These are phyloP conservation scores for Yamadazyma trypodendri DNA, from an alignment of 1,139 yeast species.

Conservation along the genomic window DNA sequence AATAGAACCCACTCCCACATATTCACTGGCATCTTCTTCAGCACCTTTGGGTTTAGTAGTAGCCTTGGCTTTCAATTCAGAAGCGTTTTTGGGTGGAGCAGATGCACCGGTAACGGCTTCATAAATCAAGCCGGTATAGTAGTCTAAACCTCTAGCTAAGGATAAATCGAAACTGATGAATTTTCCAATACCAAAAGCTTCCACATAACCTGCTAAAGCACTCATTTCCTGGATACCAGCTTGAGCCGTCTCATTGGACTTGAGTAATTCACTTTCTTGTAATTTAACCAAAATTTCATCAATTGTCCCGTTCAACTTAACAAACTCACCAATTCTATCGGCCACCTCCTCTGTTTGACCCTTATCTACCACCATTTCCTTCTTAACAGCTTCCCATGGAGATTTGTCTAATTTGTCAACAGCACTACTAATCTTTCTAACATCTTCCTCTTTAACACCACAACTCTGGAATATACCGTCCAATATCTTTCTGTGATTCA, in stretches of 20 bases:
- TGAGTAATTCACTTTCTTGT: constrained; percentile 54
- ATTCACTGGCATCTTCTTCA: constrained; percentile 92
- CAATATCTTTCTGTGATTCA: constrained; percentile 91
- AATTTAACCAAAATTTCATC: constrained; percentile 63
- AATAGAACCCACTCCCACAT: constrained; percentile 96
- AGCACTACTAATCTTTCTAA: constrained; percentile 88
- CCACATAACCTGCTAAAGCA: constrained; percentile 69
- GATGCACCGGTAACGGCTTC: constrained; percentile 95
- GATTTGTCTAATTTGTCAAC: constrained; percentile 93
- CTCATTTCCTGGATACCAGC: constrained; percentile 81
- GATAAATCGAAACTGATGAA: constrained; percentile 85
- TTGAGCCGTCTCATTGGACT: constrained; percentile 67
- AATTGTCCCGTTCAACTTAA: constrained; percentile 75
- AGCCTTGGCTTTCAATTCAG: constrained; percentile 58
- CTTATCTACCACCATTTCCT: constrained; percentile 90
- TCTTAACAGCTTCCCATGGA: constrained; percentile 92
- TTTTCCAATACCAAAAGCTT: constrained; percentile 69
- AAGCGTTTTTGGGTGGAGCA: constrained; percentile 86
- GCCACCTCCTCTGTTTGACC: constrained; percentile 89
- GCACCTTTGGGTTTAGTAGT: constrained; percentile 67
- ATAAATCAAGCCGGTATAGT: constrained; percentile 93
- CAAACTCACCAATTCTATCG: constrained; percentile 87
- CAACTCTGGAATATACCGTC: constrained; percentile 95
- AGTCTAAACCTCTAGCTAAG: constrained; percentile 94
- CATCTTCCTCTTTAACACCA: constrained; percentile 93